Evolutionary conservation across 306 rosid genomes (phyloP).

Genomic region (Argentina anserina): DNA sequence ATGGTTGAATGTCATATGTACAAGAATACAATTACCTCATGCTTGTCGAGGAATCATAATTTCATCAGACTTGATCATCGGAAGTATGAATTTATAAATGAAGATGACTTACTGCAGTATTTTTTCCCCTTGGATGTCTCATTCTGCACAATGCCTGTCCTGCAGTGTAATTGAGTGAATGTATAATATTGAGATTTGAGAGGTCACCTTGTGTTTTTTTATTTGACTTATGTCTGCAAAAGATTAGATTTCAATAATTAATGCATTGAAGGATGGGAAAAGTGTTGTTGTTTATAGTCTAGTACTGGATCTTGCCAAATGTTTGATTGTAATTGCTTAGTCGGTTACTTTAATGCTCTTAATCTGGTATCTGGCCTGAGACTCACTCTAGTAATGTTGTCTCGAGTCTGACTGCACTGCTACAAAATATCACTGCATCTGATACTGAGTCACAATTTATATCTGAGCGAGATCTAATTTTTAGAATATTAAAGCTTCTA

Average conservation of each 20-base stretch:
- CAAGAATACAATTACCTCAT: not conserved
- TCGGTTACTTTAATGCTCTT: not conserved
- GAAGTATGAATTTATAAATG: not conserved
- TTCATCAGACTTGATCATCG: not conserved
- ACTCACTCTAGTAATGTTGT: not conserved
- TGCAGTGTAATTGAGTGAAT: not conserved
- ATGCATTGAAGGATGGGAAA: not conserved
- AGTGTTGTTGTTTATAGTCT: not conserved
- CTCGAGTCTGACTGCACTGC: not conserved
- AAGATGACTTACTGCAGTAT: not conserved
- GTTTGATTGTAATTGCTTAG: not conserved
- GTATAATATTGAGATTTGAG: not conserved
- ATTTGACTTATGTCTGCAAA: not conserved
- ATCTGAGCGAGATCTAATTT: too few relatives aligned
- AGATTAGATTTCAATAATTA: not conserved
- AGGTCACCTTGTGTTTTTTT: not conserved
- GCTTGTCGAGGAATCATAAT: not conserved
- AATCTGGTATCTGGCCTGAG: not conserved
- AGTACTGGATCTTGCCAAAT: not conserved
- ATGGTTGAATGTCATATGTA: not conserved
- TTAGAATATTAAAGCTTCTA: too few relatives aligned
- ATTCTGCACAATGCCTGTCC: not conserved
- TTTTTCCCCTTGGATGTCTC: not conserved
- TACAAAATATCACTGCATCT: not conserved
- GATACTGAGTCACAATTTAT: too few relatives aligned